phyloP scores from a whole-genome alignment of 2,329 filamentous ascomycete species.

The Fusarium protoensiforme region DNA sequence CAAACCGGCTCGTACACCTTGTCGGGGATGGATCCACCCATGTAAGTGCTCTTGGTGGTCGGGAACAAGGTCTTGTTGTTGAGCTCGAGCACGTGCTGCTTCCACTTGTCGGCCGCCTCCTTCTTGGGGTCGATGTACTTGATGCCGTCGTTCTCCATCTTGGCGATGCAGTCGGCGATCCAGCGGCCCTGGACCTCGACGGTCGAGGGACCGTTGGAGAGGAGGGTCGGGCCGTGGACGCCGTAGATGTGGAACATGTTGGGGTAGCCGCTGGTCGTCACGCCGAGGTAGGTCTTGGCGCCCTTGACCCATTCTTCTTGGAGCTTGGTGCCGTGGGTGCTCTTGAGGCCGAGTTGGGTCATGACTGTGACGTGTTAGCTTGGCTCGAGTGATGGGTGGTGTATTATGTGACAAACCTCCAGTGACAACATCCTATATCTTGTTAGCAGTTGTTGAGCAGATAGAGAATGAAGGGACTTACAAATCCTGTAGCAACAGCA shows the following conservation, averaged over 20 bases:
- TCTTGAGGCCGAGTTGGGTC: slow-evolving; percentile 58
- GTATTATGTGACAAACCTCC: slow-evolving; percentile 43
- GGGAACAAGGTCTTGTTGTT: slow-evolving; percentile 61
- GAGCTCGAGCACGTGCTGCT: slow-evolving; percentile 58
- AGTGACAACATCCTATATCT: slow-evolving; percentile 47
- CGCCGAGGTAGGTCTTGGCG: slow-evolving; percentile 58
- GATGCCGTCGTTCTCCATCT: slow-evolving; percentile 58
- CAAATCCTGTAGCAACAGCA: slow-evolving; percentile 59
- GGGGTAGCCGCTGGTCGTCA: slow-evolving; percentile 56
- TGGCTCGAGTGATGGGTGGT: background rate
- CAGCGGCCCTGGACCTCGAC: slow-evolving; percentile 68
- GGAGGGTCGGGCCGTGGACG: slow-evolving; percentile 65
- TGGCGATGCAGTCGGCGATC: slow-evolving; percentile 62
- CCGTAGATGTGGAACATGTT: slow-evolving; percentile 67
- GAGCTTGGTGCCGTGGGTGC: slow-evolving; percentile 51
- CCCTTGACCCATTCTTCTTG: slow-evolving; percentile 55
- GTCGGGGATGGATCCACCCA: slow-evolving; percentile 66
- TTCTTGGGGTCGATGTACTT: slow-evolving; percentile 62
- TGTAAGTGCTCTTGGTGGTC: slow-evolving; percentile 62
- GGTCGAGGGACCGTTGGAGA: slow-evolving; percentile 66
- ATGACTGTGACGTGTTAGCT: slow-evolving; percentile 46
- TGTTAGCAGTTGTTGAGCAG: slow-evolving; percentile 5
- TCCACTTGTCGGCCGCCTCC: slow-evolving; percentile 61
- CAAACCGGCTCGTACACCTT: slow-evolving; percentile 64
- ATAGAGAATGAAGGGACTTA: slow-evolving; percentile 38